Base-by-base conservation (phyloP, 1,139 yeast genomes). In the Geotrichum fermentans region DNA sequence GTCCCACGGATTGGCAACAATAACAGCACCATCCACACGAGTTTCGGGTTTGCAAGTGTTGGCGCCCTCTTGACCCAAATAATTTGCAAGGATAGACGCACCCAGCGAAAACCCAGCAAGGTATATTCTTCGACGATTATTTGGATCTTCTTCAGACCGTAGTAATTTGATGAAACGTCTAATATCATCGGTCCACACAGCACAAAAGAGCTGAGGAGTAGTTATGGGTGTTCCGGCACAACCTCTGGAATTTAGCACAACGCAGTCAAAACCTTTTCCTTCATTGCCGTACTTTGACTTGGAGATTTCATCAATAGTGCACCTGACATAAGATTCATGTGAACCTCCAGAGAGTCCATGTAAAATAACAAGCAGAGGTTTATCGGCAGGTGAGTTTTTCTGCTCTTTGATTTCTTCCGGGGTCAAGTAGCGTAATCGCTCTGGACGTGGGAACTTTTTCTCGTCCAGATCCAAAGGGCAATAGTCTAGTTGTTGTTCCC, bases 311-410 rank as follows among this genome's bases (percentile, higher is more conserved):
- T 58, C 53, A 38, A 67, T 56, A 7, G 64, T 57, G 52, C 90
- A 80, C 53, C 96, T 77, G 51, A 89, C 83, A 59, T 89, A 80
- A 1, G 92, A 80, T 63, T 90, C 97, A 58, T 88, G 95, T 17
- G 95, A 83, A 0, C 97, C 96, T 18, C 97, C 97, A 4, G 88
- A 90, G 37, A 90, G 75, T 0, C 97, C 97, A 62, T 90, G 97
- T 45, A 83, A 68, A 5, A 83, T 72, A 22, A 89, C 75, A 30
- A 85, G 75, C 48, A 89, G 69, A 1, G 96, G 96, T 48, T 71
- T 75, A 4, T 68, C 65, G 26, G 70, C 72, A 6, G 40, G 41
- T 11, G 29, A 40, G 29, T 58, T 59, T 33, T 62, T 66, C 17
- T 60, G 47, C 4, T 59, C 59, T 2, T 59, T 61, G 11, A 75